These are phyloP conservation scores for Massariosphaeria phaeospora DNA, from an alignment of 495 filamentous ascomycete genomes.

Conservation along the genomic window DNA sequence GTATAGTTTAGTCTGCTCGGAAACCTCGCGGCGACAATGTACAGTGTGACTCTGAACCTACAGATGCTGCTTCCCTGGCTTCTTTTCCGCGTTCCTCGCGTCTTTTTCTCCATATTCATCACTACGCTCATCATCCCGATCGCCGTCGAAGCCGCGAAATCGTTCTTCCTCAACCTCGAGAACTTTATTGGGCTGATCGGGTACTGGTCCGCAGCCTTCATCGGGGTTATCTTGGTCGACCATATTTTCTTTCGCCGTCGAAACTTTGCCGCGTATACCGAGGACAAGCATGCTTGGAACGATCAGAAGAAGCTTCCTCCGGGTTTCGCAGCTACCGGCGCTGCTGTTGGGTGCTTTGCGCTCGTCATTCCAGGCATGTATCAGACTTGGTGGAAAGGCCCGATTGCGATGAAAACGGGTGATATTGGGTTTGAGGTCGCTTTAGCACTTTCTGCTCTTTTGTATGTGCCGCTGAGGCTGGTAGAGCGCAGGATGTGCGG, in stretches of 20 bases:
- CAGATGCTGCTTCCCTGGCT: conserved; percentile 50
- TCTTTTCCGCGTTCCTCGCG: conserved; percentile 48
- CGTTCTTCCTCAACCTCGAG: conserved; percentile 50
- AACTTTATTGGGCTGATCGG: conserved; percentile 53
- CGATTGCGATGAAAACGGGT: conserved; percentile 51
- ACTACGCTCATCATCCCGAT: conserved; percentile 51
- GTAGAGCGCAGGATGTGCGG: conserved; percentile 14
- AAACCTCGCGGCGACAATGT: conserved; percentile 41
- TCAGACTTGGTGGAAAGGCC: conserved; percentile 53
- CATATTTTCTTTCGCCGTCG: conserved; percentile 45
- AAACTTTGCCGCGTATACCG: conserved; percentile 33
- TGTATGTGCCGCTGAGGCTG: conserved; percentile 39
- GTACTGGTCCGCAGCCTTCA: conserved; percentile 54
- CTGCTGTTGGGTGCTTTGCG: conserved; percentile 33
- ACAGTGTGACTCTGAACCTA: conserved; percentile 54
- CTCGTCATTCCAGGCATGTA: conserved; percentile 52
- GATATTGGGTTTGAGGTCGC: conserved; percentile 58
- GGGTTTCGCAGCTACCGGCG: conserved; percentile 47
- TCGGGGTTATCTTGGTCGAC: conserved; percentile 48
- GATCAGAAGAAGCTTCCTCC: conserved; percentile 43
- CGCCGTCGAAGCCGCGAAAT: conserved; percentile 46
- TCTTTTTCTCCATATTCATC: conserved; percentile 49
- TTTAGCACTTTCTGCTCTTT: conserved; percentile 45
- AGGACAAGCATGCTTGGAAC: conserved; percentile 49
- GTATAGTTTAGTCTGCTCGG: conserved; percentile 37